Evolutionary conservation across 495 filamentous ascomycete genomes (phyloP), one percentile per base, ranked within the genome.

Genomic region (Neurospora terricola): DNA sequence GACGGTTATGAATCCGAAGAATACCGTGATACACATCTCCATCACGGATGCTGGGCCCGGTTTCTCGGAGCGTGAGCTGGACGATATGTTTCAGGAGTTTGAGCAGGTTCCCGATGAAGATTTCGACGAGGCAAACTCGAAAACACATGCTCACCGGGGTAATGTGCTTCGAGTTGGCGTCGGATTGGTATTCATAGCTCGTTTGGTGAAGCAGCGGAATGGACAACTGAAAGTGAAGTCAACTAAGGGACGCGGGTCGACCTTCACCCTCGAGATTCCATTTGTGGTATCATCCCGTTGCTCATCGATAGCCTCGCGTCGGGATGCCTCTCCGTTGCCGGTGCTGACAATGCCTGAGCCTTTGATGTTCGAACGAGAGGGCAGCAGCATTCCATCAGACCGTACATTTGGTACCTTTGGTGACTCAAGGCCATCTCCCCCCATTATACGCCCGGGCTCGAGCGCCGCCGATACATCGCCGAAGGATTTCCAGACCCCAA

Each of bases 1-100:
- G 0, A 42, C 76, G 38, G 5, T 76, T 77, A 69, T 48, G 9
- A 71, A 38, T 12, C 80, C 38, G 0, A 82, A 81, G 11, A 82
- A 84, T 54, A 84, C 84, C 3, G 86, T 86, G 2, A 81, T 94
- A 10, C 90, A 93, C 75, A 82, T 94, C 38, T 85, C 86, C 8
- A 85, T 94, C 5, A 79, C 90, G 38, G 93, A 96, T 73, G 91
- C 90, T 1, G 93, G 93, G 0, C 80, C 79, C 18, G 93, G 93
- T 1, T 93, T 96, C 83, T 87, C 86, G 2, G 79, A 87, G 7
- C 80, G 84, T 18, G 90, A 89, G 71, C 81, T 94, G 1, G 91
- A 94, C 72, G 81, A 86, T 8, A 82, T 96, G 12, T 95, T 95
- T 78, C 84, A 89, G 59, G 92, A 94, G 62, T 86, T 96, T 9